A percentile compares a stretch with the other conserved stretches of the same genome.
Conservation (phyloP, 176 grass and related monocot species). For the Puya raimondii region DNA sequence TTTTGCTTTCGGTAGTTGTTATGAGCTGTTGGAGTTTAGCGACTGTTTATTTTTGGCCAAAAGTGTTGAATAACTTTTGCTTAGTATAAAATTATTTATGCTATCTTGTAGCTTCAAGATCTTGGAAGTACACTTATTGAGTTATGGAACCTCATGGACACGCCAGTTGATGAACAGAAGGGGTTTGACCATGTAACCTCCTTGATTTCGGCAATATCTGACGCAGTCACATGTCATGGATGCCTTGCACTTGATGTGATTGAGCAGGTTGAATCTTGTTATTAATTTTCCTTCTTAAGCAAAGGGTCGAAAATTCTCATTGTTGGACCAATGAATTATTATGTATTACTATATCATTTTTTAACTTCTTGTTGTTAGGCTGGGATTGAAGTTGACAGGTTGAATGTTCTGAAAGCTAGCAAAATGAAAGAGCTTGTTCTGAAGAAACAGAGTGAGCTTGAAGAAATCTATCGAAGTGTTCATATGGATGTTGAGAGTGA, state of each 20-base stretch:
- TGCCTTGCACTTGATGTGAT: slow-evolving; percentile 56
- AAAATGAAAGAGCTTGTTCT: slow-evolving; percentile 93
- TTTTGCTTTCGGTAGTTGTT: background rate
- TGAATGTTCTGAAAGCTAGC: slow-evolving; percentile 63
- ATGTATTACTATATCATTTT: slow-evolving; percentile 1
- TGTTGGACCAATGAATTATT: slow-evolving; percentile 9
- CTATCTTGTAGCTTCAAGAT: slow-evolving; percentile 59
- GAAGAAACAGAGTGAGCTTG: slow-evolving; percentile 78
- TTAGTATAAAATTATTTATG: slow-evolving; percentile 10
- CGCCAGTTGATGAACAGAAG: slow-evolving; percentile 46
- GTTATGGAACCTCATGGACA: slow-evolving; percentile 87
- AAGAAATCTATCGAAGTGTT: slow-evolving; percentile 60
- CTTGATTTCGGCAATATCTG: slow-evolving; percentile 58
- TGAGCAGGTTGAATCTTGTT: slow-evolving; percentile 42
- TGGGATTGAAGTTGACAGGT: slow-evolving; percentile 51
- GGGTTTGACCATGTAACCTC: slow-evolving; percentile 60
- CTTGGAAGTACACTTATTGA: slow-evolving; percentile 68
- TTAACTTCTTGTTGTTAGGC: slow-evolving; percentile 35
- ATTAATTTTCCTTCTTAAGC: slow-evolving; percentile 3
- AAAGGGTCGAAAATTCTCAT: background rate
- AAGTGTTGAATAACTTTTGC: background rate
- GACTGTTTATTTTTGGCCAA: background rate
- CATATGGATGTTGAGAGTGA: slow-evolving; percentile 63
- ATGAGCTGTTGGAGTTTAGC: background rate
- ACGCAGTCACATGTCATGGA: slow-evolving; percentile 35